Evolutionary conservation across 2,329 filamentous ascomycete species (phyloP), one percentile per base, ranked within the genome.

Genomic region (Colletotrichum sp.): DNA sequence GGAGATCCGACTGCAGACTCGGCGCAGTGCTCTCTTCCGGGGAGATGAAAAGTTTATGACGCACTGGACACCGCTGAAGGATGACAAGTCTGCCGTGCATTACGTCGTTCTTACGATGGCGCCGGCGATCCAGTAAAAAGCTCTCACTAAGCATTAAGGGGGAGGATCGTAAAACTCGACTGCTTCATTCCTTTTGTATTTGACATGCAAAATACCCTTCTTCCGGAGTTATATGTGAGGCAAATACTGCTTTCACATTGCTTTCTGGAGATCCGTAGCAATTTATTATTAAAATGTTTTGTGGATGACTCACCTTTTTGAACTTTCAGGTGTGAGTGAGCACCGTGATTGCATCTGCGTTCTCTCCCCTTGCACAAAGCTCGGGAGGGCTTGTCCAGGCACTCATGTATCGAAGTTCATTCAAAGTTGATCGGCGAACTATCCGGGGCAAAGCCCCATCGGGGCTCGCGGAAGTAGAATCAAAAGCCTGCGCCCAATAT

Each of bases 1-100:
- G 4, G 79, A 81, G 55, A 44, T 82, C 28, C 80, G 80, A 5
- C 75, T 82, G 22, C 80, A 81, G 76, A 81, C 80, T 8, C 72
- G 77, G 26, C 78, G 80, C 28, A 81, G 79, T 34, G 80, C 80
- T 22, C 55, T 78, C 13, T 81, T 82, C 60, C 78, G 80, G 6
- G 69, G 75, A 4, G 80, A 82, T 60, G 76, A 77, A 71, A 71
- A 52, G 8, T 76, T 79, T n/a, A 32, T 69, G 30, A 78, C 76
- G 26, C 75, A 78, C 66, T 79, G 77, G 77, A 77, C 77, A 39
- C 77, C 77, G 5, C n/a, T 79, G 26, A 79, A 79, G 63, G 72
- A 79, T 15, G 77, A 68, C 12, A 71, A 70, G 22, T 71, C 71
- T 5, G n/a, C 22, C 18, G 75, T 79, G 4, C 68, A 55, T 0